phyloP scores from a whole-genome alignment of 1,284 basidiomycete species.

The Austropuccinia psidii region DNA sequence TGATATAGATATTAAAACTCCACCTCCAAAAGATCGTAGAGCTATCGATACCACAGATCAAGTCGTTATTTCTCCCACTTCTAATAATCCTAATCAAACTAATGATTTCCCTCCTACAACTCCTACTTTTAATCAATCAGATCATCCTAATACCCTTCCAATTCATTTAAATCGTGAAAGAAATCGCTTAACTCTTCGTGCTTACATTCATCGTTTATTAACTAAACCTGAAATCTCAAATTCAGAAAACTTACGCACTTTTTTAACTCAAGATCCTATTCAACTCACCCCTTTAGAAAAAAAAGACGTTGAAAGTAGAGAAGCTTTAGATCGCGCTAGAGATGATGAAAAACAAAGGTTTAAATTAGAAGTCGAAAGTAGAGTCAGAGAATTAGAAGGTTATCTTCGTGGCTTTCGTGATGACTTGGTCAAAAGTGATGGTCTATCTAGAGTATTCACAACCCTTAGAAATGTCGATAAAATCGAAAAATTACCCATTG shows the following conservation, averaged over 20 bases:
- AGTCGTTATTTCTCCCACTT: slow-evolving; percentile 39
- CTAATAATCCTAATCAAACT: slow-evolving; percentile 46
- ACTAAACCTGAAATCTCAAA: slow-evolving; percentile 63
- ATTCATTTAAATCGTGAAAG: slow-evolving; percentile 74
- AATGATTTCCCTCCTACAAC: slow-evolving; percentile 49
- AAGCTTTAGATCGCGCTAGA: slow-evolving; percentile 80
- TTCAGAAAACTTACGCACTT: slow-evolving; percentile 75
- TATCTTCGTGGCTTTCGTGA: slow-evolving; percentile 82
- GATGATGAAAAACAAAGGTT: slow-evolving; percentile 82
- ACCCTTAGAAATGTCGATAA: slow-evolving; percentile 74
- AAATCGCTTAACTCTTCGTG: slow-evolving; percentile 86
- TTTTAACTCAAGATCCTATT: slow-evolving; percentile 72
- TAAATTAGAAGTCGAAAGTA: slow-evolving; percentile 70
- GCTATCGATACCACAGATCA: slow-evolving; percentile 50
- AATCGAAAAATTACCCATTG: slow-evolving; percentile 68
- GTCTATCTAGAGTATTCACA: slow-evolving; percentile 75
- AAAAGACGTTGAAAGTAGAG: slow-evolving; percentile 67
- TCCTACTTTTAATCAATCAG: too few species aligned
- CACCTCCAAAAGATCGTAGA: slow-evolving; percentile 76
- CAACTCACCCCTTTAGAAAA: slow-evolving; percentile 64
- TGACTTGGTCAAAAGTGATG: slow-evolving; percentile 79
- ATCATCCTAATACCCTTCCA: slow-evolving; percentile 46
- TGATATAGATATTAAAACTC: slow-evolving; percentile 64
- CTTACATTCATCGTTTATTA: slow-evolving; percentile 77
- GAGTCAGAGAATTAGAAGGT: slow-evolving; percentile 78